Base-by-base conservation (phyloP, 805 yeast genomes). In the Grigorovia yakushimaensis region DNA sequence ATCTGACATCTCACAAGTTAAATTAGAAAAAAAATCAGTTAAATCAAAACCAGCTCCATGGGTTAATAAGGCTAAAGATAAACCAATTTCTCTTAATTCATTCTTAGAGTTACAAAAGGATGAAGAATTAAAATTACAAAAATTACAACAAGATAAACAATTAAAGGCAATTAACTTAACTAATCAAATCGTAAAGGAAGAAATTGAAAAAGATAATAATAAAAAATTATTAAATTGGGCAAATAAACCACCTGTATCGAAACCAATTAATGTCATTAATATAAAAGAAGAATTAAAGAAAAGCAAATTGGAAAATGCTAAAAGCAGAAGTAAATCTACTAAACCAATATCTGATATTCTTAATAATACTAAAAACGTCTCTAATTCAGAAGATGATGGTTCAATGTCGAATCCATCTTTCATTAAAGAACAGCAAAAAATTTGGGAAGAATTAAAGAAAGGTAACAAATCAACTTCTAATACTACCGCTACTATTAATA, bases 401-500 rank as follows among this genome's bases (percentile, higher is more conserved):
- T 15, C 17, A 13, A 33, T 33, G 3, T 33, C 37, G 6, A 55
- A 59, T 44, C 52, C 61, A 33, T 52, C 48, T 35, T 61, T 61
- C 46, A 53, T 64, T 39, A 57, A 60, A 40, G 67, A 64, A 49
- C 68, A 64, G 48, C 56, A 54, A 39, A 58, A 54, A 33, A 41
- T 64, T 4, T 62, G 66, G 65, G 64, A 79, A 51, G 84, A 79
- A 46, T 72, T 77, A 48, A 94, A 85, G 62, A 79, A 81, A 59
- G 66, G 65, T 27, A 82, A 85, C 43, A 76, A 76, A 81, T 80
- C 81, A 59, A 66, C 67, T 27, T 56, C 88, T 55, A 79, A 73
- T 61, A 81, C 77, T 33, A 64, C 71, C 35, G 56, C 65, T 10
- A 39, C 46, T 21, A 33, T 50, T 2, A 40, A 27, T 15, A 41